Evolutionary conservation across 1,139 yeast genomes (phyloP).

Genomic region (Eremothecium coryli): DNA sequence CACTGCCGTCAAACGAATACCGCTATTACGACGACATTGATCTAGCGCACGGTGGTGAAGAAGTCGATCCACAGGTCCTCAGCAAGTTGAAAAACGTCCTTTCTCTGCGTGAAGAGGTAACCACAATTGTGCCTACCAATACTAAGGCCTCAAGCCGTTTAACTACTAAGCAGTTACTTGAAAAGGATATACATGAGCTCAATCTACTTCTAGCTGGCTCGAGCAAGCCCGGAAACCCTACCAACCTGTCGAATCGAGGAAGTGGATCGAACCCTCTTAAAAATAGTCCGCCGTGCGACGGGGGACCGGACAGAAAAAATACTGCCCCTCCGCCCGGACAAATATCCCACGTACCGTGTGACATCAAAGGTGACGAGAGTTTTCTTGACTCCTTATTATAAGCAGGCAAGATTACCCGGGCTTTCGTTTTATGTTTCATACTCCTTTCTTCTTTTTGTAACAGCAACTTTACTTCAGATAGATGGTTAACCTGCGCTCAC

Average conservation of each 20-base stretch:
- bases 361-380: background rate
- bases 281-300: no score
- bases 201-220: background rate
- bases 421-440: no score
- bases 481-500: no score
- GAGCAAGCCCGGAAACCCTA: background rate
- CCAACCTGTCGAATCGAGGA: no score
- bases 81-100: slow-evolving; percentile 11
- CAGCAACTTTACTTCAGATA: no score
- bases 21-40: slow-evolving; percentile 19
- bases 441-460: no score
- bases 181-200: slow-evolving; percentile 16
- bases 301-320: no score
- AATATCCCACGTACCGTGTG: background rate
- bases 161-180: slow-evolving; percentile 11
- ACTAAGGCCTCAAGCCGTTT: background rate
- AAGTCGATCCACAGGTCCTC: slow-evolving; percentile 11
- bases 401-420: background rate
- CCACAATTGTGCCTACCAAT: slow-evolving; percentile 1
- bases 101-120: slow-evolving; percentile 6
- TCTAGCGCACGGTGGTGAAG: slow-evolving; percentile 13
- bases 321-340: background rate
- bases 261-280: no score
- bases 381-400: background rate
- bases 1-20: slow-evolving; percentile 18